Percentiles rank a stretch among this genome's conserved stretches.
Conservation (phyloP, 2,329 filamentous ascomycete genomes). For the Plenodomus biglobosus region DNA sequence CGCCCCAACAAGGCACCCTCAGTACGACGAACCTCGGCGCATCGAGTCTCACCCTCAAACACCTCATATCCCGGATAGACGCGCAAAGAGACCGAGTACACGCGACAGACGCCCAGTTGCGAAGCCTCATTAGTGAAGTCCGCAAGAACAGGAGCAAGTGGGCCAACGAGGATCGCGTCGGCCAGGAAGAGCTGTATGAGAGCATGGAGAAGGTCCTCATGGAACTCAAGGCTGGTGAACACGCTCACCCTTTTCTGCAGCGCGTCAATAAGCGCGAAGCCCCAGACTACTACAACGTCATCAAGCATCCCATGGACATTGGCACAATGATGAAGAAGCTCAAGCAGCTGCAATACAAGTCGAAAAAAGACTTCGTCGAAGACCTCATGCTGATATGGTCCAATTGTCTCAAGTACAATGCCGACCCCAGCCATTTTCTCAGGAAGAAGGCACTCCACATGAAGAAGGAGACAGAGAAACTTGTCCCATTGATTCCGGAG, state of each 20-base stretch:
- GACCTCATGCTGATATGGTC: constrained; percentile 96
- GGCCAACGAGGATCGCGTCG: constrained; percentile 96
- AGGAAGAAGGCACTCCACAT: constrained; percentile 93
- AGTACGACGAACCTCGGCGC: constrained; percentile 94
- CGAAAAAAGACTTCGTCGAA: constrained; percentile 88
- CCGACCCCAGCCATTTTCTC: constrained; percentile 81
- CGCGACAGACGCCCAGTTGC: constrained; percentile 88
- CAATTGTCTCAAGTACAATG: constrained; percentile 95
- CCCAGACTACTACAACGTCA: constrained; percentile 90
- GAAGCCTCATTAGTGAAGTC: constrained; percentile 93
- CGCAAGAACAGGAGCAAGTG: constrained; percentile 98
- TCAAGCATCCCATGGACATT: constrained; percentile 97
- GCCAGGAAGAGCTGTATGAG: constrained; percentile 97
- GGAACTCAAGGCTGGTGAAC: constrained; percentile 95
- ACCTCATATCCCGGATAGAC: constrained; percentile 94
- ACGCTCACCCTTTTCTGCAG: constrained; percentile 92
- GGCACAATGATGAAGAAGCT: constrained; percentile 98
- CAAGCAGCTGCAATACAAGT: constrained; percentile 61
- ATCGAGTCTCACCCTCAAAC: constrained; percentile 93
- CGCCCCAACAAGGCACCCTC: constrained; percentile 78
- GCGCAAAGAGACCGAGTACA: constrained; percentile 85
- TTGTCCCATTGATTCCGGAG: constrained; percentile 92
- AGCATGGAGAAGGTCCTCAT: constrained; percentile 95
- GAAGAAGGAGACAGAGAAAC: constrained; percentile 95
- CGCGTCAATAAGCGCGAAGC: constrained; percentile 96